These are phyloP conservation scores for Phylloporus sp. DNA, from an alignment of 768 basidiomycete species.

Conservation along the genomic window DNA sequence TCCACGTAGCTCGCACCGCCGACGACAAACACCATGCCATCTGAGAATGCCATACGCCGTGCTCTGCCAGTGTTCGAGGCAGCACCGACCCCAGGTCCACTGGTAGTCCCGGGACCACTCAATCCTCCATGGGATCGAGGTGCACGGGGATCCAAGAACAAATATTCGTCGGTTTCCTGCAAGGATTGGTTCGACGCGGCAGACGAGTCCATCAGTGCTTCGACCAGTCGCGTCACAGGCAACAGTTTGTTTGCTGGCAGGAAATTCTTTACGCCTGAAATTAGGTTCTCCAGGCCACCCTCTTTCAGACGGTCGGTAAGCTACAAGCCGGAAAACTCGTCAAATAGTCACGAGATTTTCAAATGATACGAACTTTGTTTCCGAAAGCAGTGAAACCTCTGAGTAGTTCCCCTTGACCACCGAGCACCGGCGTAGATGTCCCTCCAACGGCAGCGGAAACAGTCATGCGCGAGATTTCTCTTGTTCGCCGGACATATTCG, in stretches of 20 bases:
- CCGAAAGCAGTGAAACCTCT: conserved; percentile 91
- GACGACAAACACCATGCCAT: conserved; percentile 90
- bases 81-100: conserved; percentile 39
- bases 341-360: background rate
- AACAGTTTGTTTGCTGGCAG: conserved; percentile 91
- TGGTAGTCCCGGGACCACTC: conserved; percentile 42
- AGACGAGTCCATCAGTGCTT: conserved; percentile 97
- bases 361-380: conserved; percentile 58
- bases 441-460: conserved; percentile 58
- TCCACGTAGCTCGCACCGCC: conserved; percentile 98
- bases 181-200: conserved; percentile 91
- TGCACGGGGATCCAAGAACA: conserved; percentile 89
- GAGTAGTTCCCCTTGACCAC: conserved; percentile 81
- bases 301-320: conserved; percentile 91
- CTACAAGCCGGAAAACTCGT: conserved; percentile 38
- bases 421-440: conserved; percentile 61
- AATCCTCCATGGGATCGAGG: conserved; percentile 52
- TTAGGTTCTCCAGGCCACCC: conserved; percentile 92
- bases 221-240: conserved; percentile 86
- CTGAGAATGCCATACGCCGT: conserved; percentile 71
- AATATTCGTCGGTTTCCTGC: conserved; percentile 92
- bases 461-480: conserved; percentile 92
- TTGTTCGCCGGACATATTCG: conserved; percentile 86
- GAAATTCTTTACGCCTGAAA: conserved; percentile 98
- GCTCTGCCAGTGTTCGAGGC: conserved; percentile 35